These are phyloP conservation scores for Scytalidium sp. DNA, from an alignment of 2,329 filamentous ascomycete genomes.

Conservation along the genomic window DNA sequence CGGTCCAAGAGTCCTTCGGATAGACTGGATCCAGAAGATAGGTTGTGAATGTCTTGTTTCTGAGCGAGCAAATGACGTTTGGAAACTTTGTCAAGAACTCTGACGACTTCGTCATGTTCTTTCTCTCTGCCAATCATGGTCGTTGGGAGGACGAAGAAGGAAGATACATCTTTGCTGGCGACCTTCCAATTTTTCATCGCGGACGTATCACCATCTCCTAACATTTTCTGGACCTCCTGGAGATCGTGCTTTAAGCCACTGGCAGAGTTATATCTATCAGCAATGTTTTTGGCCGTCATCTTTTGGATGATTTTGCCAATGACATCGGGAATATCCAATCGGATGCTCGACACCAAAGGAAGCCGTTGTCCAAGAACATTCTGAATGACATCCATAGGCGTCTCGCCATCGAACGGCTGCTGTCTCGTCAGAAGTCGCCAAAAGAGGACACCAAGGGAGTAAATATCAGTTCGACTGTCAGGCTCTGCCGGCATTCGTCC, in stretches of 20 bases:
- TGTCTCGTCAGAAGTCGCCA: constrained; percentile 81
- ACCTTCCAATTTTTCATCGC: constrained; percentile 73
- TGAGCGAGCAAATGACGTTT: constrained; percentile 55
- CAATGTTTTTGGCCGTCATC: constrained; percentile 85
- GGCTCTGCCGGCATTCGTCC: constrained; percentile 90
- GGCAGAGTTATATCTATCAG: constrained; percentile 85
- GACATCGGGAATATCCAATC: constrained; percentile 81
- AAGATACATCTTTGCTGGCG: constrained; percentile 83
- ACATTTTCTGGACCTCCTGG: constrained; percentile 66
- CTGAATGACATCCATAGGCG: constrained; percentile 87
- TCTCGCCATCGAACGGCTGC: constrained; percentile 74
- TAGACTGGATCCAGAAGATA: constrained; percentile 53
- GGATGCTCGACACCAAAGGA: constrained; percentile 70
- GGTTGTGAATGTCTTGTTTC: constrained; percentile 39
- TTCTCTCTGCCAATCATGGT: constrained; percentile 76
- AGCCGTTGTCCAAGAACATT: constrained; percentile 79
- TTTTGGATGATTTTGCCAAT: constrained; percentile 82
- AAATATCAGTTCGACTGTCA: constrained; percentile 89
- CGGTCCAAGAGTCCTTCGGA: constrained; percentile 35
- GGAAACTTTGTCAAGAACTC: constrained; percentile 74
- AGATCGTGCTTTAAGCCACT: constrained; percentile 84
- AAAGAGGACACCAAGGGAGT: constrained; percentile 84
- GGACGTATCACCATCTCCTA: constrained; percentile 71
- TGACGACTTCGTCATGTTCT: constrained; percentile 68
- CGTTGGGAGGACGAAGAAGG: constrained; percentile 83